Evolutionary conservation across 805 yeast species (phyloP).

Genomic region (Hanseniaspora valbyensis): DNA sequence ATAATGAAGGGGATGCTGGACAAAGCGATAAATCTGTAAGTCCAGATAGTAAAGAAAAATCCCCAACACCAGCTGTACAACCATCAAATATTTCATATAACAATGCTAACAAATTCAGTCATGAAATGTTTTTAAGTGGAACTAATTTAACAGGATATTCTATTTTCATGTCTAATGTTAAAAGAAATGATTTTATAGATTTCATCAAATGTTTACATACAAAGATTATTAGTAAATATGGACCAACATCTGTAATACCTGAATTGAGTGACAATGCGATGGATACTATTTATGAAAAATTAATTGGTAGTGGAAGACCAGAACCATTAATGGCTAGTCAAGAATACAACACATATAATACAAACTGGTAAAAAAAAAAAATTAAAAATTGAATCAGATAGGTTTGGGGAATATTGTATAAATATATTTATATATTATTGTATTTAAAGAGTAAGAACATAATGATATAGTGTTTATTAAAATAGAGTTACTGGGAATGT

Average conservation of each 20-base stretch:
- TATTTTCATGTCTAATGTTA: slow-evolving; percentile 6
- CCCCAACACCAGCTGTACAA: background rate
- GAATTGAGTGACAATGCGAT: background rate
- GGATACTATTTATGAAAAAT: background rate
- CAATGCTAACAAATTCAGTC: slow-evolving; percentile 7
- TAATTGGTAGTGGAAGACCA: slow-evolving; percentile 4
- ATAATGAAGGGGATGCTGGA: background rate
- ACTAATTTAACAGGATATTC: slow-evolving; percentile 9
- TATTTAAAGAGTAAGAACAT: too few species aligned
- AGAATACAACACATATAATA: background rate
- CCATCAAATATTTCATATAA: background rate
- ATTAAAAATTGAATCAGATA: too few species aligned
- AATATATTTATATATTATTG: background rate
- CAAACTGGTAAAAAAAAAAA: slow-evolving; percentile 13
- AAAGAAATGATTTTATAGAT: slow-evolving; percentile 1
- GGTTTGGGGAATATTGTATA: too few species aligned
- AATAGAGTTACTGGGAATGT: too few species aligned
- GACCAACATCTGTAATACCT: background rate
- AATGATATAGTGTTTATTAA: too few species aligned
- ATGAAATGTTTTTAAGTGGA: slow-evolving; percentile 15
- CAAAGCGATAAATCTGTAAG: background rate
- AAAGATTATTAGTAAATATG: slow-evolving; percentile 6
- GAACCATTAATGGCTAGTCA: slow-evolving; percentile 10
- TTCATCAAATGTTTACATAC: background rate
- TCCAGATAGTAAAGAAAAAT: background rate